These are phyloP conservation scores for Botryotinia globosa DNA, from an alignment of 2,329 filamentous ascomycete species.

Conservation along the genomic window DNA sequence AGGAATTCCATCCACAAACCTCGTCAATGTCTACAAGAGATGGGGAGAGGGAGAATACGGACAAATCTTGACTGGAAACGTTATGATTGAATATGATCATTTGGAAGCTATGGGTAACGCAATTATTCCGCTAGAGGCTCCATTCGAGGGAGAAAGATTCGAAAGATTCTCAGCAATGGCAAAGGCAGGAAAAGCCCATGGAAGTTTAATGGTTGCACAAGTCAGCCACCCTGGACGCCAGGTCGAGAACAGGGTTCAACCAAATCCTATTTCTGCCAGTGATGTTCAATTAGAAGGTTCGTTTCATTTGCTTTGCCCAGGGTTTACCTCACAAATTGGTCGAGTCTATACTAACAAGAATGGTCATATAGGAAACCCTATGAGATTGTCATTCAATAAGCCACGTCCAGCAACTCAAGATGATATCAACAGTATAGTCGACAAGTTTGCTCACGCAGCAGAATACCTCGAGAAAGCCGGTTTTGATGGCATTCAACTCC, in stretches of 20 bases:
- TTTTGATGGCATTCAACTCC: conserved; percentile 48
- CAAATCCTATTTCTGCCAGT: conserved; percentile 43
- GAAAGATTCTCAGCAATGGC: conserved; percentile 58
- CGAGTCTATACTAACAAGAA: background rate
- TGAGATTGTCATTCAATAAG: conserved; percentile 52
- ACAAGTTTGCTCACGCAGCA: conserved; percentile 59
- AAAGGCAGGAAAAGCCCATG: conserved; percentile 52
- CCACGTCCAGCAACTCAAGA: conserved; percentile 52
- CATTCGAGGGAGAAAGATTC: conserved; percentile 56
- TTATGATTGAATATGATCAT: conserved; percentile 61
- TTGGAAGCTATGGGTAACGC: conserved; percentile 55
- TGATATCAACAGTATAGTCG: conserved; percentile 57
- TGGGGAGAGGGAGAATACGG: conserved; percentile 60
- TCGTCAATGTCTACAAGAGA: conserved; percentile 56
- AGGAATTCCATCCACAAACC: conserved; percentile 51
- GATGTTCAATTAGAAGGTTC: conserved; percentile 41
- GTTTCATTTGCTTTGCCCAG: background rate
- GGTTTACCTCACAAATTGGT: background rate
- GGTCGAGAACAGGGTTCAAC: conserved; percentile 38
- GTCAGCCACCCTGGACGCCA: conserved; percentile 58
- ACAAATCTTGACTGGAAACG: conserved; percentile 60
- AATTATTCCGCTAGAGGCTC: conserved; percentile 54
- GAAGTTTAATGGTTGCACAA: conserved; percentile 57
- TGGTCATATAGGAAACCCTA: conserved; percentile 32
- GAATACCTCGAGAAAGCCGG: conserved; percentile 62